Conservation (phyloP, 108 stramenopile genomes). For the Discostella pseudostelligera region DNA sequence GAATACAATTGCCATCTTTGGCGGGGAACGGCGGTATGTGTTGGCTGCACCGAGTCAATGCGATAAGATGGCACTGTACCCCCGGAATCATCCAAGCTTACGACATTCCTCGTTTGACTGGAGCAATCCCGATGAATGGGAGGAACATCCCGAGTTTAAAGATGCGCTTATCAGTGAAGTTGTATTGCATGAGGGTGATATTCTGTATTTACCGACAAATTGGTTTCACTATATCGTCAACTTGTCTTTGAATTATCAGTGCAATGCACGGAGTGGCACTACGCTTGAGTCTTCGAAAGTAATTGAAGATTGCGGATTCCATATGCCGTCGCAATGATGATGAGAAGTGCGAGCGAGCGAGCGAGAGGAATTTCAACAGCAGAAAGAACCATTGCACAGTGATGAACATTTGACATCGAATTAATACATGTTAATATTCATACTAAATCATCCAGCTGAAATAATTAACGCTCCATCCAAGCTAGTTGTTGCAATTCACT, state of each 20-base stretch:
- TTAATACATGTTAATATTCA: too few species aligned
- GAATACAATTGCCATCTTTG: constrained; percentile 68
- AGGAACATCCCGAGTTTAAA: constrained; percentile 73
- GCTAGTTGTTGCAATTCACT: too few species aligned
- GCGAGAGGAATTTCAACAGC: too few species aligned
- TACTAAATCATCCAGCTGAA: too few species aligned
- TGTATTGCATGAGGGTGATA: constrained; percentile 91
- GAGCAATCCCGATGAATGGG: constrained; percentile 42
- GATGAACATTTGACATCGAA: too few species aligned
- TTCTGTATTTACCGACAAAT: constrained; percentile 89
- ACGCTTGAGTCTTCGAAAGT: constrained; percentile 39
- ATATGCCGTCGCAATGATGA: not conserved
- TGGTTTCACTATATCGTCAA: constrained; percentile 96
- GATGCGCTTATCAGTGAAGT: constrained; percentile 81
- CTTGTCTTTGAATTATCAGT: constrained; percentile 92
- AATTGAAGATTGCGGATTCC: constrained; percentile 58
- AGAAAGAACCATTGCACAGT: too few species aligned
- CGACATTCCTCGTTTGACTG: constrained; percentile 52
- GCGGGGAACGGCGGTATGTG: constrained; percentile 73
- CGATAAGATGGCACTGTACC: constrained; percentile 61
- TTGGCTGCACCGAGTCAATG: constrained; percentile 68
- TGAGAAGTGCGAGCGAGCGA: too few species aligned
- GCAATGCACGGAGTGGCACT: constrained; percentile 89
- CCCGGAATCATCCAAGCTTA: constrained; percentile 58
- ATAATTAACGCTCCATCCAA: too few species aligned